Evolutionary conservation across 2,329 filamentous ascomycete species (phyloP), one percentile per base, ranked within the genome.

Genomic region (Scedosporium aurantiacum): DNA sequence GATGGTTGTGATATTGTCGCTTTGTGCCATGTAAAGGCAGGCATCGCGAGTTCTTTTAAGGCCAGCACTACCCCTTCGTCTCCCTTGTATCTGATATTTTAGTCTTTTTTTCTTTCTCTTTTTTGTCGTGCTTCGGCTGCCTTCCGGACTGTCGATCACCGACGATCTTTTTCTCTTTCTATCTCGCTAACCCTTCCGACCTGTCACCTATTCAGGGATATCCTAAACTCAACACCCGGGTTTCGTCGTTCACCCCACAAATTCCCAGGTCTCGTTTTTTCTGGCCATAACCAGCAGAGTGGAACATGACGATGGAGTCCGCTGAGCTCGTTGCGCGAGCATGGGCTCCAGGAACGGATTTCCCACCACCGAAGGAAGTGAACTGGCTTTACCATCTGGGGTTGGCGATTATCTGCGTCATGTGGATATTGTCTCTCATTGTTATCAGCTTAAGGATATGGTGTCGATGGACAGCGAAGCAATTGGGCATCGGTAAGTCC

Each of bases 311-410:
- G 55, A 65, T 62, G 64, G 62, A 58, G 55, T 21, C 55, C 43
- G 40, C 32, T 47, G 60, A 60, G 47, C 60, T 65, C 50, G 45
- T 57, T 27, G 50, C 61, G 43, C 64, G 64, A 27, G 63, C 63
- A 14, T 65, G 64, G 64, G 64, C 63, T 57, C 61, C 64, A 10
- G 64, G 64, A 8, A 64, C 63, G 2, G 64, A 65, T 58, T 64
- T 65, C 43, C 59, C 61, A 12, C 57, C 56, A 25, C 64, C 63
- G 28, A 60, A 27, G 14, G 47, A 64, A 50, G 5, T 62, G 18
- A 63, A 63, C 47, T 62, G 64, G 64, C 61, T 65, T n/a, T 62
- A 65, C 54, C 61, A 65, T 57, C 21, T 64, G 43, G 64, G 64
- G 43, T 60, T 65, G 25, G 37, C 63, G 57, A 61, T 64, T 25